Percentiles rank a stretch among this genome's conserved stretches.
Evolutionary conservation across 768 basidiomycete genomes (phyloP).

Genomic region (Pleurotus ostreatus): DNA sequence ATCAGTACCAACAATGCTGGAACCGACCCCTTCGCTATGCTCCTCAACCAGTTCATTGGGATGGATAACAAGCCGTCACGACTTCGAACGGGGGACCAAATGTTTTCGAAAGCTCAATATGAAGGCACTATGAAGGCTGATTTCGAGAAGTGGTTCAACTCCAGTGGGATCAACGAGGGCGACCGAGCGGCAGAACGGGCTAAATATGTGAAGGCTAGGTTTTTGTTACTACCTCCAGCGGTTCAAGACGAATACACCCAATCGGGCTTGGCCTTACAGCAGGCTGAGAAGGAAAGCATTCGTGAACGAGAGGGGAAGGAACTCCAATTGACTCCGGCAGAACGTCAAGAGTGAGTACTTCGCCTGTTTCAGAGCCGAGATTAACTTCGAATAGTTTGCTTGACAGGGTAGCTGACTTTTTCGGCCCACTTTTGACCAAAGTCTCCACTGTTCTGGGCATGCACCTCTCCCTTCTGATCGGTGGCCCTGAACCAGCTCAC

Average conservation of each 20-base stretch:
- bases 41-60: background rate
- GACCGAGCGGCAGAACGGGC: background rate
- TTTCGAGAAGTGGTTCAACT: background rate
- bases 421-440: background rate
- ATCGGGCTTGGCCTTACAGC: no score
- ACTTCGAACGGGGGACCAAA: background rate
- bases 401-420: background rate
- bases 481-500: conserved; percentile 5
- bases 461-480: conserved; percentile 8
- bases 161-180: background rate
- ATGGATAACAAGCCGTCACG: background rate
- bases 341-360: background rate
- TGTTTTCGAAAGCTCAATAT: background rate
- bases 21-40: background rate
- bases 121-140: background rate
- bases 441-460: background rate
- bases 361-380: background rate
- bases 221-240: no score
- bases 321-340: background rate
- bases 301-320: background rate
- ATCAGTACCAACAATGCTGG: background rate
- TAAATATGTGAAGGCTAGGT: no score
- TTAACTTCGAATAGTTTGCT: background rate
- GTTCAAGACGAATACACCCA: no score
- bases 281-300: background rate